Evolutionary conservation across 192 early-diverging fungal species (phyloP), one percentile per base, ranked within the genome.

Genomic region (Chytriomyces hyalinus): DNA sequence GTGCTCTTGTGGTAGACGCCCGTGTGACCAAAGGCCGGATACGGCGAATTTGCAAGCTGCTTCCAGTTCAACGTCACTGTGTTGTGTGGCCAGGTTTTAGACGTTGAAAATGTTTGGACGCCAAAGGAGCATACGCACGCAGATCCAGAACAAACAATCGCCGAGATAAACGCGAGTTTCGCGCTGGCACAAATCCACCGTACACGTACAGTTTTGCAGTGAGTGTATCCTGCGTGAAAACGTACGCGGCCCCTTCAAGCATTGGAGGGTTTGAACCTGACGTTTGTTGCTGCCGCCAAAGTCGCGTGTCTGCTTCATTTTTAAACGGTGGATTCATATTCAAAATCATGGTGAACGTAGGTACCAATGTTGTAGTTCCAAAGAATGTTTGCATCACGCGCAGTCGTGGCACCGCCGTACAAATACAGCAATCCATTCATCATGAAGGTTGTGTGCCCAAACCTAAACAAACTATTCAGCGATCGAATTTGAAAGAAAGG

Each of bases 1-100:
- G 80, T 84, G 2, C 24, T 20, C 6, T 26, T 59, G 61, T 84
- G 83, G 61, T 79, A 73, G 24, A 73, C 65, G 6, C 80, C 66
- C 6, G 73, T 60, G 5, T 62, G 67, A 26, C 80, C 83, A 22
- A 51, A 82, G 1, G 44, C 68, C 4, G 70, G 47, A 44, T 75
- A 65, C n/a, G 82, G 82, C 11, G 61, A 48, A 46, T 73, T 70
- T 22, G 66, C n/a, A 13, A 73, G 48, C 20, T 17, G 17, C 13
- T n/a, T 76, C 81, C 81, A 82, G 4, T 53, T 22, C n/a, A 78
- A 50, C 10, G 57, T 64, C 3, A 7, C 72, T 76, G 20, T 17
- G 36, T 24, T 49, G 28, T 48, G 28, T 22, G 62, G 3, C 9
- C 44, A 4, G 9, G 26, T 72, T 49, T 44, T 2, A 22, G 28